These are phyloP conservation scores for Monilinia fructicola DNA, from an alignment of 2,329 filamentous ascomycete species.

Conservation along the genomic window DNA sequence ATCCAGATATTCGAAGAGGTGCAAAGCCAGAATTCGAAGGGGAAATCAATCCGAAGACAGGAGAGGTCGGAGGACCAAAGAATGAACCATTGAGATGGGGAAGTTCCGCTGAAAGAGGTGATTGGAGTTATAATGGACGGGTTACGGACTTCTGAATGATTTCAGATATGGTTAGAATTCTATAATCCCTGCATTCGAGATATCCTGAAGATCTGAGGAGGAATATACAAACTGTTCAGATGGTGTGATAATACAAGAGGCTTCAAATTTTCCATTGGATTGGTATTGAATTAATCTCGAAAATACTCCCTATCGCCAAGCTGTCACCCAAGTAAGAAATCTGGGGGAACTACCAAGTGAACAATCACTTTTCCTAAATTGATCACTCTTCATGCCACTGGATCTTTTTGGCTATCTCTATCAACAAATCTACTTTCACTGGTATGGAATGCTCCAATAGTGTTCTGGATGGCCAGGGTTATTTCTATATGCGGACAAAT, in stretches of 20 bases:
- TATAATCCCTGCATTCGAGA: not conserved
- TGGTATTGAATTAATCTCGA: not conserved
- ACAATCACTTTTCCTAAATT: not conserved
- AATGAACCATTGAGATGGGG: constrained; percentile 95
- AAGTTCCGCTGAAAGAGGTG: constrained; percentile 56
- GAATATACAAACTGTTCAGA: constrained; percentile 4
- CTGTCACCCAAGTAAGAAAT: not conserved
- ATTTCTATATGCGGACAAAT: no score
- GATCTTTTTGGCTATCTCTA: not conserved
- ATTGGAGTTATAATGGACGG: constrained; percentile 93
- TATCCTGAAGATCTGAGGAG: not conserved
- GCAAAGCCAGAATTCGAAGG: constrained; percentile 90
- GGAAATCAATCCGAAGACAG: constrained; percentile 87
- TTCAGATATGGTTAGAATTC: not conserved
- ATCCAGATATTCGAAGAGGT: constrained; percentile 71
- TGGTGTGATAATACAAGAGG: not conserved
- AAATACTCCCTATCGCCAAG: not conserved
- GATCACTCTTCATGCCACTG: not conserved
- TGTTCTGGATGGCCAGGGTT: not conserved
- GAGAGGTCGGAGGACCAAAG: constrained; percentile 94
- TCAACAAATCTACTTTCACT: not conserved
- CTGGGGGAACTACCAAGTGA: not conserved
- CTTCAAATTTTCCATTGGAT: not conserved
- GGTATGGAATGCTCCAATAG: not conserved
- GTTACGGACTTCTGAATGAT: constrained; percentile 79